Evolutionary conservation across 1,284 basidiomycete genomes (phyloP), one percentile per base, ranked within the genome.

Genomic region (Malassezia globosa): DNA sequence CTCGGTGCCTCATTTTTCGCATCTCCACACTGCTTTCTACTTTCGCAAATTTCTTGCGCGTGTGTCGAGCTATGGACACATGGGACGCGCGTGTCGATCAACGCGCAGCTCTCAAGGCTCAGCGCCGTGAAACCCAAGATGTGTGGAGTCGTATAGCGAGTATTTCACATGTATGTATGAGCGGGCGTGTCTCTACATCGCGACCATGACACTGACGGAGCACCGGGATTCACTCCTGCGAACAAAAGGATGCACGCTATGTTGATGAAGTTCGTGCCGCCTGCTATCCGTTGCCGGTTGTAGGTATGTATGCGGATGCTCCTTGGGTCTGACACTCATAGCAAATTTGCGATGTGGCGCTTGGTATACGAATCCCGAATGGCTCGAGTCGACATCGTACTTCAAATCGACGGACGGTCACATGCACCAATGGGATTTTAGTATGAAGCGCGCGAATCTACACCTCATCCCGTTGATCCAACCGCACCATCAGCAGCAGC

Each of bases 341-440:
- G 87, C 89, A 2, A 96, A 96, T 69, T 77, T 92, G 62, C 79
- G 90, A 18, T 95, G 89, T 62, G 90, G 90, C 1, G 84, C 84
- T 4, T 96, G 92, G 90, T 96, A 95, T 72, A 81, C 83, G 6
- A 78, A 85, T 58, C 85, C 88, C 4, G 71, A 26, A 63, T 74
- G 36, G 16, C 48, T 60, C 1, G 39, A 47, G 4, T 74, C 78
- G 0, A 60, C 61, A 4, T 85, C 83, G 11, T 96, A 97, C 75
- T 96, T 95, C 79, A 97, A 97, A 72, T 92, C 88, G 0, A 95
- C 90, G 0, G 92, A 97, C 63, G 92, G 92, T 0, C 92, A 96
- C 64, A 83, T 80, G 55, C 79, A 80, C 43, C 72, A 75, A 44
- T 63, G 74, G 58, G 39, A 39, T 11, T 60, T 57, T 51, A 58